Base-by-base conservation (phyloP, 129 eudicot species). In the Calendula officinalis region DNA sequence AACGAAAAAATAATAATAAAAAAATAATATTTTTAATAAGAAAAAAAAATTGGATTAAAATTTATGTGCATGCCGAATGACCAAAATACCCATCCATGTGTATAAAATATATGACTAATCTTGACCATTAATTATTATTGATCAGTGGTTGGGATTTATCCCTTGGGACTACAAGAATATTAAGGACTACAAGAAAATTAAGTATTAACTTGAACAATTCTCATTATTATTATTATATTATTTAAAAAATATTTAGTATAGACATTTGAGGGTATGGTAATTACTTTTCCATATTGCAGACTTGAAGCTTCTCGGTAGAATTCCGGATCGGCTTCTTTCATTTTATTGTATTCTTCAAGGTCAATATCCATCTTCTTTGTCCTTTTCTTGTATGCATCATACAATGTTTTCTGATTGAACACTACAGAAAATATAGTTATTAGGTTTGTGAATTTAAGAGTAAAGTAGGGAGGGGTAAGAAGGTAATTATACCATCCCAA, bases 291-390 rank as follows among this genome's bases (percentile, higher is more conserved):
- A 56, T 94, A 94, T 69, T 94, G 99, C 57, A 94, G 94, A 73
- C 99, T 94, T 40, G 97, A 94, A 66, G 99, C 97, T 62, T 83
- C 90, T 68, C 99, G 71, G 66, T 94, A 88, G 53, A 94, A 94
- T 68, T 94, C 97, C 38, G 99, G 99, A 77, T 94, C 99, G 4
- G 88, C 85, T 75, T 83, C 99, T 74, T 94, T 94, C 97, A 88
- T 70, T 72, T 69, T 81, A 67, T 80, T 88, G 77, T 94, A 94
- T 51, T 83, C 97, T 42, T 83, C 95, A 27, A 85, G 77, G 64
- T 94, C 97, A 67, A 94, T 71, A 3, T 75, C 76, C 56, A 94
- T 63, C 34, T 83, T 83, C 62, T 94, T 94, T 9, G 97, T 86
- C 27, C 99, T 79, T 57, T 86, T 94, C 90, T 88, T 94, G 83